Conservation (phyloP, 345 rosid genomes). For the Reutealis trisperma region DNA sequence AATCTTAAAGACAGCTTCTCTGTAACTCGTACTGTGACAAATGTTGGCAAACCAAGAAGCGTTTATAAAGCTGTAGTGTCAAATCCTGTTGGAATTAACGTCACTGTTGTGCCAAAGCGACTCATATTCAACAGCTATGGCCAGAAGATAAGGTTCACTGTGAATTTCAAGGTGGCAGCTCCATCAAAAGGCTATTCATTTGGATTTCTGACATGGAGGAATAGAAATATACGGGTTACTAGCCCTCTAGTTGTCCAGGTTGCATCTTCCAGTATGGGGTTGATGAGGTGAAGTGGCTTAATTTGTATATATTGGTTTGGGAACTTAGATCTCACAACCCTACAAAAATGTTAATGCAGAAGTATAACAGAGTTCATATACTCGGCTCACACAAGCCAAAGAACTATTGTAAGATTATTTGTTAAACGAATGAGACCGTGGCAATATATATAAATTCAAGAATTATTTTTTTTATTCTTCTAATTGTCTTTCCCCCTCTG, state of each 20-base stretch:
- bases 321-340: slow-evolving; percentile 1
- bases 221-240: slow-evolving; percentile 30
- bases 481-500: not conserved
- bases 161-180: slow-evolving; percentile 43
- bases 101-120: slow-evolving; percentile 42
- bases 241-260: slow-evolving; percentile 49
- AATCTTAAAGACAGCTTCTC: slow-evolving; percentile 40
- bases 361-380: not conserved
- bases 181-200: slow-evolving; percentile 47
- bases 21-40: slow-evolving; percentile 47
- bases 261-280: slow-evolving; percentile 33
- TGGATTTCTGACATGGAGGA: slow-evolving; percentile 54
- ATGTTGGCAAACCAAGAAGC: slow-evolving; percentile 46
- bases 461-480: not conserved
- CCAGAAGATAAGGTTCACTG: slow-evolving; percentile 46
- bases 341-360: slow-evolving; percentile 4
- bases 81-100: slow-evolving; percentile 39
- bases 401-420: slow-evolving; percentile 3
- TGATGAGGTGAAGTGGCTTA: slow-evolving; percentile 27
- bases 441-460: slow-evolving; percentile 3
- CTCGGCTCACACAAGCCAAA: not conserved
- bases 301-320: slow-evolving; percentile 13
- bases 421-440: not conserved
- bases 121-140: slow-evolving; percentile 43
- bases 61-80: slow-evolving; percentile 43